These are phyloP conservation scores for Phyllosticta citribraziliensis DNA, from an alignment of 2,329 filamentous ascomycete species.

Conservation along the genomic window DNA sequence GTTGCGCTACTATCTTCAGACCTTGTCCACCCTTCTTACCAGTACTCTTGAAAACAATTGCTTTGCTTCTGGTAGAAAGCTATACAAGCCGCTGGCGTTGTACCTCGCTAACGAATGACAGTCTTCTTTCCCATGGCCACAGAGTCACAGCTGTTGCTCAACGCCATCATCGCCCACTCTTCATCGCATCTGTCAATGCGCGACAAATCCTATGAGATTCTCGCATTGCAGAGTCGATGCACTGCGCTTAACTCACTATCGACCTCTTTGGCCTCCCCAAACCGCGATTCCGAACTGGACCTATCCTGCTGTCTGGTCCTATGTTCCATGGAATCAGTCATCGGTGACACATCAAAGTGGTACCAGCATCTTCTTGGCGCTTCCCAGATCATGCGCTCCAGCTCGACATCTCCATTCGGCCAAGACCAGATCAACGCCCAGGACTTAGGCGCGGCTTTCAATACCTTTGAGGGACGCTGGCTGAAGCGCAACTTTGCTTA, in stretches of 20 bases:
- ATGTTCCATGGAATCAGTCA: constrained; percentile 10
- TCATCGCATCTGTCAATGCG: constrained; percentile 10
- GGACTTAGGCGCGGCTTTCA: constrained; percentile 3
- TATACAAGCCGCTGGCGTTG: background rate
- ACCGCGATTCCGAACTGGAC: constrained; percentile 8
- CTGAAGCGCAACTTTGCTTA: constrained; percentile 9
- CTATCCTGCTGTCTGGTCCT: constrained; percentile 8
- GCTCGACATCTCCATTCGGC: background rate
- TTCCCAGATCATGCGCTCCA: constrained; percentile 6
- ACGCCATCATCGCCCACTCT: constrained; percentile 10
- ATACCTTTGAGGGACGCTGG: constrained; percentile 9
- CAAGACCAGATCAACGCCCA: background rate
- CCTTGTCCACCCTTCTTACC: constrained; percentile 8
- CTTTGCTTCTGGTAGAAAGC: constrained; percentile 5
- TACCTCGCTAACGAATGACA: background rate
- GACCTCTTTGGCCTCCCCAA: constrained; percentile 5
- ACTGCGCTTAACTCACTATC: constrained; percentile 8
- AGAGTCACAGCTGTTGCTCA: constrained; percentile 9
- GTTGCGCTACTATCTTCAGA: constrained; percentile 9
- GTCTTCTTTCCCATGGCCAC: constrained; percentile 11
- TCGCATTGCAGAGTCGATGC: constrained; percentile 10
- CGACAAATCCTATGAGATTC: constrained; percentile 10
- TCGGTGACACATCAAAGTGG: constrained; percentile 10
- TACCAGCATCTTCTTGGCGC: constrained; percentile 9
- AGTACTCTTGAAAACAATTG: constrained; percentile 10